These are phyloP conservation scores for Globisporangium cylindrosporum DNA, from an alignment of 352 stramenopile genomes.

Conservation along the genomic window DNA sequence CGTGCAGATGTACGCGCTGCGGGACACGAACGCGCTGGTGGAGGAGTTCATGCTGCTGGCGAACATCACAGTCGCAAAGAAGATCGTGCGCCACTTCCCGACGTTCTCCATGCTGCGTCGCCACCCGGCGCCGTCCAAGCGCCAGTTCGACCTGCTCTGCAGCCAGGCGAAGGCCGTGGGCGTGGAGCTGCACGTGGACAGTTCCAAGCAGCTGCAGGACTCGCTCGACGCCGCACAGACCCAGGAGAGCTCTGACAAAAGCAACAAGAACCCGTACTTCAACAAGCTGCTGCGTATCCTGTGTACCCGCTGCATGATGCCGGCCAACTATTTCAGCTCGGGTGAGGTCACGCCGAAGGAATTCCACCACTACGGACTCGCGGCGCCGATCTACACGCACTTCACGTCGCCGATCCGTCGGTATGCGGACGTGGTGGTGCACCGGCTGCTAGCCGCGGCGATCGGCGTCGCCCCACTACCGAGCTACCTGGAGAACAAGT, in stretches of 20 bases:
- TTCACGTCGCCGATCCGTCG: constrained; percentile 99
- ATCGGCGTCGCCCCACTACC: constrained; percentile 96
- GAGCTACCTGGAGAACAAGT: constrained; percentile 91
- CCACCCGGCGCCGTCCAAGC: constrained; percentile 92
- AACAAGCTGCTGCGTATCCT: constrained; percentile 98
- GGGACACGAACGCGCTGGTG: constrained; percentile 95
- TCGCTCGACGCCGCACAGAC: constrained; percentile 78
- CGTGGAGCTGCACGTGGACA: constrained; percentile 78
- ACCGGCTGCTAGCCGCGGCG: constrained; percentile 95
- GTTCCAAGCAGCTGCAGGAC: constrained; percentile 76
- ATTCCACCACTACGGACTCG: constrained; percentile 98
- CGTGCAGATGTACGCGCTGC: constrained; percentile 96
- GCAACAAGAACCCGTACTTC: constrained; percentile 92
- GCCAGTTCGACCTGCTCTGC: constrained; percentile 91
- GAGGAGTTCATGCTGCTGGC: constrained; percentile 99
- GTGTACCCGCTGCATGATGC: constrained; percentile 98
- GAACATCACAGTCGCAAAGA: constrained; percentile 98
- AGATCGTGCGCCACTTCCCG: constrained; percentile 91
- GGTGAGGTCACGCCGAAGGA: constrained; percentile 94
- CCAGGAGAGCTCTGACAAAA: constrained; percentile 23
- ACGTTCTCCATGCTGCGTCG: constrained; percentile 94
- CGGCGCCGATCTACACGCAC: constrained; percentile 98
- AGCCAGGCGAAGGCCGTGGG: constrained; percentile 79
- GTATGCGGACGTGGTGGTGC: constrained; percentile 98
- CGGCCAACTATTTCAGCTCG: constrained; percentile 98